These are phyloP conservation scores for Peronospora belbahrii DNA, from an alignment of 352 stramenopile genomes.

Conservation along the genomic window DNA sequence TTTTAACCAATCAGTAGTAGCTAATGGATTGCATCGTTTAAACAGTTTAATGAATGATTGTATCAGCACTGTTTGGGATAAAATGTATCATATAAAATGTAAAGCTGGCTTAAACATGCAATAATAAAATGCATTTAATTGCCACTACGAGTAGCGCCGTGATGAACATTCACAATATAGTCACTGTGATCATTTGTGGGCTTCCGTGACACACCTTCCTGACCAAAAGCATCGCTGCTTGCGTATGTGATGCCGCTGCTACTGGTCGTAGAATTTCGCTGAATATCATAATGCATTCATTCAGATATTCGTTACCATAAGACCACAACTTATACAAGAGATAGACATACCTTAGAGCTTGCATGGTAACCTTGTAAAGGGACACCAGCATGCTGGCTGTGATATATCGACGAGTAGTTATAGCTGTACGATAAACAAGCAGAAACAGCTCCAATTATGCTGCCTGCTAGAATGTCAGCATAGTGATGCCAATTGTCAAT, in stretches of 20 bases:
- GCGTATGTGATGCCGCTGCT: constrained; percentile 21
- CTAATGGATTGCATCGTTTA: too few species aligned
- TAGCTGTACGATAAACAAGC: constrained; percentile 50
- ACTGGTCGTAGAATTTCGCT: constrained; percentile 12
- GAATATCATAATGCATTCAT: not conserved
- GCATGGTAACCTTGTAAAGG: constrained; percentile 39
- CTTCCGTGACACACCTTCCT: constrained; percentile 13
- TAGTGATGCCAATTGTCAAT: constrained; percentile 87
- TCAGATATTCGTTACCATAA: constrained; percentile 1
- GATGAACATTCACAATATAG: constrained; percentile 27
- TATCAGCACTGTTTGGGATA: too few species aligned
- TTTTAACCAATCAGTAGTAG: too few species aligned
- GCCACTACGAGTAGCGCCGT: constrained; percentile 13
- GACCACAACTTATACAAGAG: not conserved
- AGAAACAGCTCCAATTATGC: constrained; percentile 53
- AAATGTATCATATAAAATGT: too few species aligned
- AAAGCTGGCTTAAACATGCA: too few species aligned
- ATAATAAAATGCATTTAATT: constrained; percentile 11
- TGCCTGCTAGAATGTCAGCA: constrained; percentile 52
- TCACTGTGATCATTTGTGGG: constrained; percentile 9
- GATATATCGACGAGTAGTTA: constrained; percentile 66
- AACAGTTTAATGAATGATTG: too few species aligned
- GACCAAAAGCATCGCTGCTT: constrained; percentile 14
- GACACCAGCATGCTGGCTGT: constrained; percentile 45
- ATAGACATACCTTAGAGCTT: constrained; percentile 29